phyloP scores from a whole-genome alignment of 306 rosid genomes.

The Medicago ruthenica region DNA sequence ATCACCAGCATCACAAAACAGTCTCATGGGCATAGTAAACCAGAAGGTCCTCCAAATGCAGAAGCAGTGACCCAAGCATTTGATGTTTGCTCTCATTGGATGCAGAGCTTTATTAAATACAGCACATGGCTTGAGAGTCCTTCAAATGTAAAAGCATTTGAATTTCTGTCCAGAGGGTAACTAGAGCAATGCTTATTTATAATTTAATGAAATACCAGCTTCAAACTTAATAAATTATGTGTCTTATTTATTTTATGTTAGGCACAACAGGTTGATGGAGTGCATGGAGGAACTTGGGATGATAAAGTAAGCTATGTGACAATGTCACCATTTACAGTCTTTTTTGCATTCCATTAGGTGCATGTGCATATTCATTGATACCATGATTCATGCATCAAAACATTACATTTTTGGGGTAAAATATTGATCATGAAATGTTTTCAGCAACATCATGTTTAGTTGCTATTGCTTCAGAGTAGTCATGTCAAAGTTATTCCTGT shows the following conservation, averaged over 20 bases:
- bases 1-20: constrained; percentile 58
- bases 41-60: constrained; percentile 81
- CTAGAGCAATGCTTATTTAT: constrained; percentile 34
- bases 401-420: constrained; percentile 1
- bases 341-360: constrained; percentile 23
- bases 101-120: constrained; percentile 89
- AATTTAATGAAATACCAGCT: constrained; percentile 44
- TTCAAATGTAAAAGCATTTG: constrained; percentile 93
- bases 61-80: constrained; percentile 78
- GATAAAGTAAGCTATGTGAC: constrained; percentile 62
- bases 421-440: constrained; percentile 26
- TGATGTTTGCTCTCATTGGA: constrained; percentile 93
- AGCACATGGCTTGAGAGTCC: constrained; percentile 92
- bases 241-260: constrained; percentile 50
- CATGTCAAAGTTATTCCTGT: neutral
- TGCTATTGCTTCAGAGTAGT: neutral
- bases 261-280: constrained; percentile 80
- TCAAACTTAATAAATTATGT: constrained; percentile 7
- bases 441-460: constrained; percentile 17
- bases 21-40: constrained; percentile 64
- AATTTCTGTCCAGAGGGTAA: constrained; percentile 92
- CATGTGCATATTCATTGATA: constrained; percentile 23
- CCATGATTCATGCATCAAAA: neutral
- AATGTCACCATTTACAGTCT: constrained; percentile 28
- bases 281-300: constrained; percentile 81